Evolutionary conservation across 148 eudicot genomes (phyloP).

Genomic region (Vaccinium corymbosum): DNA sequence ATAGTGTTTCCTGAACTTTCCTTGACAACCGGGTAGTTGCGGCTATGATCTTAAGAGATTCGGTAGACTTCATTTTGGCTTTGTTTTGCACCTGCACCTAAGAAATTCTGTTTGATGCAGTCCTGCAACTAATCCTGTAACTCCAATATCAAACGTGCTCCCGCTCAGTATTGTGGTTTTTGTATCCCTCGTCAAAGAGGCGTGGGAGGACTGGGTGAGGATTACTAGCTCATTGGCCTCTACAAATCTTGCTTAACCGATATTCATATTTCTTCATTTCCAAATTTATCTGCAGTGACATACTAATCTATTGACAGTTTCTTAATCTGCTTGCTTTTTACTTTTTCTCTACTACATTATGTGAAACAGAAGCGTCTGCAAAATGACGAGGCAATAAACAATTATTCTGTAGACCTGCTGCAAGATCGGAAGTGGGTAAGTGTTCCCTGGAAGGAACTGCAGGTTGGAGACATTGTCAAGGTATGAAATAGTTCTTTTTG

Average conservation of each 20-base stretch:
- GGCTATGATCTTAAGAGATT: no score
- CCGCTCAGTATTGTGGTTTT: slow-evolving; percentile 83
- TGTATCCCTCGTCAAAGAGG: slow-evolving; percentile 91
- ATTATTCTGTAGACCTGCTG: slow-evolving; percentile 62
- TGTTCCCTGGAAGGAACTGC: slow-evolving; percentile 79
- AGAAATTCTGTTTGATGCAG: no score
- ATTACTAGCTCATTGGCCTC: not conserved
- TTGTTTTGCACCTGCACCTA: no score
- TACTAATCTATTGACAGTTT: no score
- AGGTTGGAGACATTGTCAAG: slow-evolving; percentile 85
- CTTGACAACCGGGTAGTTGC: no score
- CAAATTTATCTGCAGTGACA: no score
- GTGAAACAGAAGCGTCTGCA: slow-evolving; percentile 82
- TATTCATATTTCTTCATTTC: no score
- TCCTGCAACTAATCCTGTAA: no score
- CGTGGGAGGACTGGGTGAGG: slow-evolving; percentile 99
- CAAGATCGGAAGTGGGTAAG: slow-evolving; percentile 68
- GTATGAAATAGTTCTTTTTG: slow-evolving; percentile 40
- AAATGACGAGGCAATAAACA: slow-evolving; percentile 85
- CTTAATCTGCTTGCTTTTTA: not conserved
- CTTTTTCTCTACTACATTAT: slow-evolving; percentile 17
- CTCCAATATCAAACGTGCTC: slow-evolving; percentile 35
- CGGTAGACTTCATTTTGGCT: no score
- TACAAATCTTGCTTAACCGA: not conserved
- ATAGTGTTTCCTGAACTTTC: no score